Base-by-base conservation (phyloP, 2,329 filamentous ascomycete species). In the Fusarium sp. region DNA sequence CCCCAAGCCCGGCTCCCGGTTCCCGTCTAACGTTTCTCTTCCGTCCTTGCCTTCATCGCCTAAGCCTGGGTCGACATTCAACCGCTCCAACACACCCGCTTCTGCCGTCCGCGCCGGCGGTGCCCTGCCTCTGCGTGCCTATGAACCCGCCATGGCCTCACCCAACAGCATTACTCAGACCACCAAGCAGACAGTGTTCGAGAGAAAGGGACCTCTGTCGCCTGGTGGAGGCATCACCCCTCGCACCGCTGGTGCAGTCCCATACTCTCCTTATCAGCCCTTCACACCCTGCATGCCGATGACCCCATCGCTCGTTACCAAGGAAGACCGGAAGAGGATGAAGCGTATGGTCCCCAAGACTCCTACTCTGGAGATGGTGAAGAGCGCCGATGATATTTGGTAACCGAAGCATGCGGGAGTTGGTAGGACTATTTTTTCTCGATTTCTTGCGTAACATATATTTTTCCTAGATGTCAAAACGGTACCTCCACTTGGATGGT, bases 241-340 rank as follows among this genome's bases (percentile, higher is more conserved):
- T 0, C 89, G 85, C 80, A 91, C 88, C 2, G 90, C 89, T 6
- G 87, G 86, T 25, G 87, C 90, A 1, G 88, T 91, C 25, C 93
- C 93, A 2, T 95, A 95, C 81, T 91, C 90, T 65, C 93, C 94
- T 0, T 96, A 95, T 76, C 94, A 95, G 85, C 94, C 94, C 1
- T 94, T 92, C 80, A 93, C 92, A 8, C 93, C 93, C 1, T 86
- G 94, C 57, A 88, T 95, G 60, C 94, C 94, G 1, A 90, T 95
- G 58, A 95, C 94, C 33, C 93, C 94, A n/a, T 90, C 90, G 22
- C 83, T 96, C 56, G 91, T 94, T 18, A 94, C 91, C 27, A 90
- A 88, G 81, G 89, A 90, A 71, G 93, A 95, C 79, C 85, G 93
- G 31, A 94, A 92, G 87, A 86, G 88, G 80, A 91, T 91, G 87